Base-by-base conservation (phyloP, 352 stramenopile genomes). In the Phytophthora pistaciae region DNA sequence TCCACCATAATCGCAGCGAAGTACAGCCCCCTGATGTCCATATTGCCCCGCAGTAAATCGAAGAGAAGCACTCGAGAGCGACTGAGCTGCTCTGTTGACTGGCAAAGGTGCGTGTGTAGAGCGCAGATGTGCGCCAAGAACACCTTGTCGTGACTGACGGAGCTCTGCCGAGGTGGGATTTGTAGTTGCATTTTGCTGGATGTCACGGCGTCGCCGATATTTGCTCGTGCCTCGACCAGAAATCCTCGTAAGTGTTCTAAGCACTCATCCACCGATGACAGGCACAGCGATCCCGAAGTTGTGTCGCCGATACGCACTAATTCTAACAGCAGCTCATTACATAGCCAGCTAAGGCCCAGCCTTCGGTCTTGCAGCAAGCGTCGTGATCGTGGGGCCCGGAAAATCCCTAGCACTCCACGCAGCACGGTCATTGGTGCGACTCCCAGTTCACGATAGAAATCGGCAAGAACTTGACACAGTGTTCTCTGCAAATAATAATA, bases 11-110 rank as follows among this genome's bases (percentile, higher is more conserved):
- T 10, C 42, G 70, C 65, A 8, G 77, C 60, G 3, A 81, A 85
- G 50, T 80, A 85, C 7, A 91, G 27, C 0, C 81, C 83, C 38
- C 73, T 75, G 25, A 91, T 84, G 49, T 80, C 76, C 1, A 68
- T 56, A 56, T 87, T 81, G 8, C 53, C 57, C 23, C 74, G 62
- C 18, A 90, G 10, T 10, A 91, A 14, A 29, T 91, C 79, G 21
- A 86, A 82, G 1, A 88, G 53, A 50, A 91, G 44, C 42, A 88
- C 75, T 1, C 79, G 78, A 4, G 74, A 72, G 8, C 78, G 38
- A 44, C 56, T 23, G 14, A 72, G 36, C 36, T 79, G 72, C 9
- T 57, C 53, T 7, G 70, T 66, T 0, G 62, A 60, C 14, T 61
- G 60, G 25, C 81, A 90, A 20, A 91, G 53, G 21, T 69, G 63